Base-by-base conservation (phyloP, 495 filamentous ascomycete species). In the Xylaria flabelliformis region DNA sequence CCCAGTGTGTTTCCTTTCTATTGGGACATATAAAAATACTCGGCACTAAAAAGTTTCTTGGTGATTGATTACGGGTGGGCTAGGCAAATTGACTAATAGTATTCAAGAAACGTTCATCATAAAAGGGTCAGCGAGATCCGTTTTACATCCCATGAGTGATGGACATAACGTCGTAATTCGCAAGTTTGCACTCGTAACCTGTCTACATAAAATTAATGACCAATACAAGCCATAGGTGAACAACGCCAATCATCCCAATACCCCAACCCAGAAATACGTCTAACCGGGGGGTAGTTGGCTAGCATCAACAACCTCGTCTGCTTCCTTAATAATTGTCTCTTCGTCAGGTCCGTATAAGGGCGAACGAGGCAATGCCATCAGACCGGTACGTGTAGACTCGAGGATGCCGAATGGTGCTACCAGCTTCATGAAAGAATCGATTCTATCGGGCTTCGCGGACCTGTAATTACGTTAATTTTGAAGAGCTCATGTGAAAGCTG, bases 381-480 rank as follows among this genome's bases (percentile, higher is more conserved):
- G 89, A 80, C 96, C 91, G 21, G 96, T 98, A 63, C 96, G 88
- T 46, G 95, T 93, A 53, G 94, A 97, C 83, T 99, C 96, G 21
- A 99, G 88, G 73, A 99, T 94, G 77, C 96, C 96, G 81, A 98
- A 99, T n/a, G 95, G 95, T 62, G 89, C 87, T 76, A 99, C 90
- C 69, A 99, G 88, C 85, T 97, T 98, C 85, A 99, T 90, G 85
- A 98, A 99, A 34, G 94, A 96, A 81, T 98, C 95, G 79, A 99
- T 97, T 83, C 96, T 90, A 68, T 86, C 86, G 15, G 94, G 95
- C 83, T 99, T 99, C 70, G 96, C 96, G 71, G 94, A 95, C 34
- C 93, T 97, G 72, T 71, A 63, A 62, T 42, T 29, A 15, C 15
- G 71, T 77, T 63, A 76, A 69, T 69, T 63, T 74, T 70, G 70